Base-by-base conservation (phyloP, 192 early-diverging fungal genomes). In the Phycomyces blakesleeanus region DNA sequence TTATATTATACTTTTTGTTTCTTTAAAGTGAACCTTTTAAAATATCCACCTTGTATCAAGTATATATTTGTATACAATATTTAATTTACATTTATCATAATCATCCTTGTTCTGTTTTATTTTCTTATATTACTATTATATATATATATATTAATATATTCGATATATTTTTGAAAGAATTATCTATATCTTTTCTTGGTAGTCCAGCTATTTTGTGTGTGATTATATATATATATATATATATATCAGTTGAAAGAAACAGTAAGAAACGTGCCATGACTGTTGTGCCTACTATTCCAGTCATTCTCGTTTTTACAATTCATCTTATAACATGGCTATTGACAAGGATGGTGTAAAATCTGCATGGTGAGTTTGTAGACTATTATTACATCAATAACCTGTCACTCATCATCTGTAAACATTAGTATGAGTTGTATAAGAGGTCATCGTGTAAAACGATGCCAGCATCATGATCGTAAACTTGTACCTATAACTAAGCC, bases 401-500 rank as follows among this genome's bases (percentile, higher is more conserved):
- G 8, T 37, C 50, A 34, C 40, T 52, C 8, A 22, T 38, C 10
- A 15, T n/a, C n/a, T n/a, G n/a, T n/a, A 25, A 41, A 26, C 21
- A 41, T 11, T 56, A 83, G 82, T 71, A 68, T 73, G 25, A 67
- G 73, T 14, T 83, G 82, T 51, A 83, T 83, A 51, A 81, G 79
- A 56, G 83, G 83, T 16, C 83, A 85, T 65, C 77, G 83, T 24
- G 76, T 77, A 2, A 77, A 81, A 18, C 70, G 72, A 18, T 85
- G 83, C 37, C 74, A 79, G 37, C 83, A 85, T 57, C 55, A 49
- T 7, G 77, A 85, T 55, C 81, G 89, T n/a, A 67, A 74, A 53
- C 75, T 91, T 41, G 76, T 79, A 39, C 74, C 76, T 44, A 79
- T 91, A 40, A 66, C 81, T 55, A 82, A 81, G 66, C 87, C 88